Evolutionary conservation across 495 filamentous ascomycete genomes (phyloP).

Genomic region (Xylaria palmicola): DNA sequence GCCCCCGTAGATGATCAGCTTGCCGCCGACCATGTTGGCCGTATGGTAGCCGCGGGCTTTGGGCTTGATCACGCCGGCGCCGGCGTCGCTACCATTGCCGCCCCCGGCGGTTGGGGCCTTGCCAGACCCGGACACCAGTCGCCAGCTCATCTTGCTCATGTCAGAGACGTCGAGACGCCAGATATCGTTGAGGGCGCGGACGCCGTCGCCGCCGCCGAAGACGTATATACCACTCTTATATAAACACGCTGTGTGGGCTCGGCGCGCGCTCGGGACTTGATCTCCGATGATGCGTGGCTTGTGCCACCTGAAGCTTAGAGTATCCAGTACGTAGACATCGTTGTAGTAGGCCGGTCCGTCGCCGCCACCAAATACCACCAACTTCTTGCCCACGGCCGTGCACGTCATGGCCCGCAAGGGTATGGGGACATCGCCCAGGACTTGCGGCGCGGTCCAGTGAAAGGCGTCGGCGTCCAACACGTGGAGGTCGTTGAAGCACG

Average conservation of each 20-base stretch:
- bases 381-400: conserved; percentile 64
- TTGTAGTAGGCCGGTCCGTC: conserved; percentile 68
- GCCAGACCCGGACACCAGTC: conserved; percentile 51
- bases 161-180: conserved; percentile 66
- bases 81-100: conserved; percentile 16
- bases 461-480: conserved; percentile 65
- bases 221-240: conserved; percentile 67
- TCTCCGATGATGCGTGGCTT: conserved; percentile 54
- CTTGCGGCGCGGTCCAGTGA: conserved; percentile 58
- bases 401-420: conserved; percentile 66
- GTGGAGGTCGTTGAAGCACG: conserved; percentile 66
- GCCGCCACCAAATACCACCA: conserved; percentile 64
- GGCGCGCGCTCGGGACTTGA: conserved; percentile 51
- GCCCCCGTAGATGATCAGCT: conserved; percentile 66
- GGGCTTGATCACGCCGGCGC: conserved; percentile 36
- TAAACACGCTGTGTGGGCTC: conserved; percentile 64
- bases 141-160: conserved; percentile 61
- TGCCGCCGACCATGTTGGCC: conserved; percentile 66
- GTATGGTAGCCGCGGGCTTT: conserved; percentile 66
- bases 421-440: conserved; percentile 59
- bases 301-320: conserved; percentile 60
- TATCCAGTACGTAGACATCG: conserved; percentile 67
- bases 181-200: conserved; percentile 64
- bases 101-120: conserved; percentile 4
- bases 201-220: conserved; percentile 65